Evolutionary conservation across 805 yeast species (phyloP).

Genomic region (Blastobotrys mokoenaii): DNA sequence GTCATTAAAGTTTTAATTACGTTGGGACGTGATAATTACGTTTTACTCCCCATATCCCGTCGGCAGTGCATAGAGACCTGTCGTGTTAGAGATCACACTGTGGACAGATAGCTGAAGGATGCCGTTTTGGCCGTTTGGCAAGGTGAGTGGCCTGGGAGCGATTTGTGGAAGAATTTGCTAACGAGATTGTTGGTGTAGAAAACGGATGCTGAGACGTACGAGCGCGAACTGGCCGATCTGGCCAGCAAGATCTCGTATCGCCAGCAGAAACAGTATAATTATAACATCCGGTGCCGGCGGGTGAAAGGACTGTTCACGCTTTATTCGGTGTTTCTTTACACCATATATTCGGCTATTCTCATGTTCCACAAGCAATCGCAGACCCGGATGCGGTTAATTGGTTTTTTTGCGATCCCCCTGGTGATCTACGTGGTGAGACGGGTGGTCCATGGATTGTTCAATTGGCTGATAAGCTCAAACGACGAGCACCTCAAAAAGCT

Average conservation of each 20-base stretch:
- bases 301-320: constrained; percentile 25
- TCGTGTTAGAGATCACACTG: no score
- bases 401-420: constrained; percentile 12
- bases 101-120: no score
- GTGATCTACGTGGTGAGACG: constrained; percentile 14
- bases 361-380: constrained; percentile 7
- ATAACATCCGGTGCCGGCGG: constrained; percentile 22
- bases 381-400: constrained; percentile 5
- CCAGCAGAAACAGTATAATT: constrained; percentile 14
- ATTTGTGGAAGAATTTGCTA: no score
- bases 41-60: no score
- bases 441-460: constrained; percentile 12
- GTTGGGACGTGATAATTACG: no score
- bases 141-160: neutral
- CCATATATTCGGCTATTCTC: constrained; percentile 17
- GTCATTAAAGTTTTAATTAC: no score
- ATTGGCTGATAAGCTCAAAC: constrained; percentile 18
- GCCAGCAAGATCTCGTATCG: constrained; percentile 21
- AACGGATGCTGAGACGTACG: constrained; percentile 21
- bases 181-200: neutral
- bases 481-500: constrained; percentile 29
- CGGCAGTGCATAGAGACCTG: no score
- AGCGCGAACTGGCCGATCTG: constrained; percentile 27
- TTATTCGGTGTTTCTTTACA: constrained; percentile 25
- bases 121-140: constrained; percentile 1